Evolutionary conservation across 2,329 filamentous ascomycete genomes (phyloP), one percentile per base, ranked within the genome.

Genomic region (Pseudogymnoascus sp.): DNA sequence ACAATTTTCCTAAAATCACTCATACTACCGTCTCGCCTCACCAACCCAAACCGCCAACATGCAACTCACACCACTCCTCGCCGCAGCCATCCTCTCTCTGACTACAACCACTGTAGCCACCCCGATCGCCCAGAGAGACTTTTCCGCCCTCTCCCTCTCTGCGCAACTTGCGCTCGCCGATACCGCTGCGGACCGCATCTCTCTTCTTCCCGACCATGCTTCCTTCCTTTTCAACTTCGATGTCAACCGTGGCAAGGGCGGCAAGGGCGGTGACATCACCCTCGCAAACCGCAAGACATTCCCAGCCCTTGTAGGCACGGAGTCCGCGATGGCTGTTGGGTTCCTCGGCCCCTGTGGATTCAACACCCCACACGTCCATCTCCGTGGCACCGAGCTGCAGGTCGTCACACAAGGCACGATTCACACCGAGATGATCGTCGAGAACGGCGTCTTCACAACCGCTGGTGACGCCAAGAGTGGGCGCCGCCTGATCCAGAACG

Each of bases 341-440:
- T 78, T 78, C 66, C 71, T 84, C 37, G 73, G 75, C 35, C 73
- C 75, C 36, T 84, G 81, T 67, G 81, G 78, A 62, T 80, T 84
- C 71, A 82, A 82, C 74, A 82, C 78, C 6, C 79, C 80, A 15
- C 81, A 83, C 72, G 75, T 80, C 3, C 81, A 83, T 70, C 79
- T 79, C 57, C 79, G 81, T 41, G 76, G 78, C 33, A 75, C 77
- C 33, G 80, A 83, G 72, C 76, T 83, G 59, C 78, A 80, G 64
- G 72, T 82, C 68, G 75, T 82, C 66, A 76, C 77, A 50, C 65
- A 76, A 39, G 81, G 81, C 60, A 72, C 70, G 20, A 70, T 83
- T 64, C 72, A 79, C 60, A 77, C 78, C 43, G 78, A 80, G 66
- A 81, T 82, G 75, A 72, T 80, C 2, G 75, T 79, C 15, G 81